Evolutionary conservation across 2,329 filamentous ascomycete species (phyloP), one percentile per base, ranked within the genome.

Genomic region (Escovopsis weberi): DNA sequence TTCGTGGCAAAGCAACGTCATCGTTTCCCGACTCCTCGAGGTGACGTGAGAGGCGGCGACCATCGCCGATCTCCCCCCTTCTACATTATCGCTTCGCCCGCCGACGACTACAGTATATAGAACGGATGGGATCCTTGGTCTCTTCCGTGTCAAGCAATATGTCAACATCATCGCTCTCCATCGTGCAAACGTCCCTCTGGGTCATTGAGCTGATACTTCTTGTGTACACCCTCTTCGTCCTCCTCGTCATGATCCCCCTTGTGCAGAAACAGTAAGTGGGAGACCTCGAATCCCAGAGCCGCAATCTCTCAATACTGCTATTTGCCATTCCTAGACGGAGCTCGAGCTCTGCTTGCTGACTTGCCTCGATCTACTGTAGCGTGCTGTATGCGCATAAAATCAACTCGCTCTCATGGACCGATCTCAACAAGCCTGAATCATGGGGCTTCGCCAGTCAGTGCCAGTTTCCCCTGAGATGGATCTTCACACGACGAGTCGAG

Each of bases 331-430:
- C 15, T 15, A 15, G 15, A 15, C 15, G 15, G 15, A 15, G 15
- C 15, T 15, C 2, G 15, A 15, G 15, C 28, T 10, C 6, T 30
- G 28, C 10, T 30, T 30, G 10, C 28, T 30, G 28, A 30, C 28
- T 30, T 6, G 6, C 6, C 6, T 30, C 44, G 32, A 28, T 9
- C 15, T 12, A 6, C 5, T 2, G 40, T 51, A 93, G 87, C 56
- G 80, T 82, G 23, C 60, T 95, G 6, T 98, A 96, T 58, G 79
- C 82, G 26, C 82, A 96, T 61, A 83, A 82, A 47, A 59, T 94
- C 50, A 80, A 86, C 48, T 81, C 80, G 3, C 68, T 75, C 3
- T 76, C 72, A 58, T 87, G 78, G 74, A 70, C 81, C 50, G 76
- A 93, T 56, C 59, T 88, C 37, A 75, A 86, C 47, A 69, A 78